Conservation (phyloP, 768 basidiomycete species). For the Psilocybe subaeruginosa region DNA sequence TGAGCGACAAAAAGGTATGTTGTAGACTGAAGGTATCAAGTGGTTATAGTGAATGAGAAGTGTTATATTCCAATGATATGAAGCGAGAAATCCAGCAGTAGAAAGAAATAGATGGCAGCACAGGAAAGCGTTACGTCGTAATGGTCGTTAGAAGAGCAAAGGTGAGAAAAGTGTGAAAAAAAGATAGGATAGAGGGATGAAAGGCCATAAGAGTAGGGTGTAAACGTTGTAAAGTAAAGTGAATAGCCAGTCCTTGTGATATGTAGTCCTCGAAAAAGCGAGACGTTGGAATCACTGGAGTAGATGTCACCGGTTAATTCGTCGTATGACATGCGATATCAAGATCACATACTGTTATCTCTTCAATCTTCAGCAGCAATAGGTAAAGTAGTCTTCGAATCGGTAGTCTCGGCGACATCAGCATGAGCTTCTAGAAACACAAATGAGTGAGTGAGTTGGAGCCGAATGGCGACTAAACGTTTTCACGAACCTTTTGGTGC, state of each 20-base stretch:
- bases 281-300: too few relatives aligned
- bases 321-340: background rate
- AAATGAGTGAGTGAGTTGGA: too few relatives aligned
- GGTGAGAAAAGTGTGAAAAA: background rate
- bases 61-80: background rate
- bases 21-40: slow-evolving; percentile 1
- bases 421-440: background rate
- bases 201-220: background rate
- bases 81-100: background rate
- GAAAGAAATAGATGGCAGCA: background rate
- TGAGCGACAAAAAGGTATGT: slow-evolving; percentile 3
- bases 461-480: background rate
- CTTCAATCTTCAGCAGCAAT: background rate
- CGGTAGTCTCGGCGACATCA: background rate
- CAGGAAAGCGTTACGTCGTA: background rate
- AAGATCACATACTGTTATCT: background rate
- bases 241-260: background rate
- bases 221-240: background rate
- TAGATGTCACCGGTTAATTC: background rate
- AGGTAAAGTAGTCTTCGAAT: background rate
- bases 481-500: background rate
- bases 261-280: too few relatives aligned
- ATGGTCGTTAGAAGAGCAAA: background rate
- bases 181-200: background rate
- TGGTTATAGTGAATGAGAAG: background rate